phyloP scores from a whole-genome alignment of 768 basidiomycete species.

The Boletus coccyginus region DNA sequence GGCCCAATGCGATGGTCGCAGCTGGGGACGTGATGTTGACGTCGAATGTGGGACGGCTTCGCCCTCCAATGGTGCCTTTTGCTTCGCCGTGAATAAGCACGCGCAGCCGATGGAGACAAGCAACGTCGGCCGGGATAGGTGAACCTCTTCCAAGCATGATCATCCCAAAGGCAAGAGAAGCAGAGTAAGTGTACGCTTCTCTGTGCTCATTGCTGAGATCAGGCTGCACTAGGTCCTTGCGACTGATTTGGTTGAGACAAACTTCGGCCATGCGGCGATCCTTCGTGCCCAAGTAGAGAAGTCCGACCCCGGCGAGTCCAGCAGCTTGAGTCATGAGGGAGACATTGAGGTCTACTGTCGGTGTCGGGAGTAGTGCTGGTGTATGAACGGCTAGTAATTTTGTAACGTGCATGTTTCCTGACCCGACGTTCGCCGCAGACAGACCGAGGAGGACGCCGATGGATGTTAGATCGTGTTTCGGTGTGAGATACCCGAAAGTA shows the following conservation, averaged over 20 bases:
- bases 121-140: constrained; percentile 72
- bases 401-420: constrained; percentile 81
- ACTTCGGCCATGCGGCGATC: constrained; percentile 93
- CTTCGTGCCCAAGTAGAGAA: constrained; percentile 86
- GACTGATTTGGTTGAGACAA: constrained; percentile 79
- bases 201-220: constrained; percentile 86
- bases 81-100: constrained; percentile 76
- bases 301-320: constrained; percentile 81
- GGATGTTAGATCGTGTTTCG: constrained; percentile 93
- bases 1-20: constrained; percentile 82
- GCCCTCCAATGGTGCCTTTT: constrained; percentile 36
- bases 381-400: constrained; percentile 91
- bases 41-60: constrained; percentile 59
- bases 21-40: constrained; percentile 89
- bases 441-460: constrained; percentile 93
- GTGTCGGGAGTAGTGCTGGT: constrained; percentile 85
- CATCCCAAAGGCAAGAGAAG: constrained; percentile 92
- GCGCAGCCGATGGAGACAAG: constrained; percentile 64
- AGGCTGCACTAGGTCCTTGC: constrained; percentile 72
- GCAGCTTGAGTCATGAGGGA: constrained; percentile 88
- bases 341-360: constrained; percentile 85
- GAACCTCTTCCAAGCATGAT: constrained; percentile 92
- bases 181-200: constrained; percentile 88
- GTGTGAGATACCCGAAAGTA: constrained; percentile 91
- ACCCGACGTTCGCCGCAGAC: constrained; percentile 86